phyloP scores from a whole-genome alignment of 345 rosid species.

The Gossypium arboreum region DNA sequence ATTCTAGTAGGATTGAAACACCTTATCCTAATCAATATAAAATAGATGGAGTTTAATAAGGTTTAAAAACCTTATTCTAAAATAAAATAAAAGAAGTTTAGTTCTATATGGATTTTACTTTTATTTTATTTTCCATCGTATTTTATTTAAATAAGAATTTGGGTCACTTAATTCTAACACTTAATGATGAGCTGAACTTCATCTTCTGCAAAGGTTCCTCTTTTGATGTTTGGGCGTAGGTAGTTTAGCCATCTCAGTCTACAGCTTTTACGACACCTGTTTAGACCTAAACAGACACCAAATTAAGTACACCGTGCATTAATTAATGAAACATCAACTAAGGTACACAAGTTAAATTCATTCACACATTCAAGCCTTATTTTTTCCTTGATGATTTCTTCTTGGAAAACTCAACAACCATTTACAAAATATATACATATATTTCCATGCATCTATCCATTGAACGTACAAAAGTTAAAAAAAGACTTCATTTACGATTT shows the following conservation, averaged over 20 bases:
- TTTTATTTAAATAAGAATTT: no score
- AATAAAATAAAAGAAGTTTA: no score
- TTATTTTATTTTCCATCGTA: no score
- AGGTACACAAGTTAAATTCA: neutral
- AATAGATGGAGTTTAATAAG: no score
- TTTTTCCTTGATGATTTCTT: neutral
- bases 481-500: neutral
- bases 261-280: conserved; percentile 44
- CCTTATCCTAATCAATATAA: no score
- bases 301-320: neutral
- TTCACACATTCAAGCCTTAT: neutral
- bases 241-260: conserved; percentile 45
- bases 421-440: neutral
- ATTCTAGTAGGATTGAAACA: no score
- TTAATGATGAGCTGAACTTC: conserved; percentile 44
- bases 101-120: no score
- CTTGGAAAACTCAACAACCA: neutral
- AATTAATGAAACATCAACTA: neutral
- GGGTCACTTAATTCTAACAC: no score
- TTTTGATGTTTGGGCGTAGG: conserved; percentile 41
- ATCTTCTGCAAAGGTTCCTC: conserved; percentile 38
- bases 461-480: neutral
- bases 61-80: no score
- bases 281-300: conserved; percentile 26
- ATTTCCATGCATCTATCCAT: neutral